Evolutionary conservation across 1,284 basidiomycete genomes (phyloP).

Genomic region (Boletus semigastroideus): DNA sequence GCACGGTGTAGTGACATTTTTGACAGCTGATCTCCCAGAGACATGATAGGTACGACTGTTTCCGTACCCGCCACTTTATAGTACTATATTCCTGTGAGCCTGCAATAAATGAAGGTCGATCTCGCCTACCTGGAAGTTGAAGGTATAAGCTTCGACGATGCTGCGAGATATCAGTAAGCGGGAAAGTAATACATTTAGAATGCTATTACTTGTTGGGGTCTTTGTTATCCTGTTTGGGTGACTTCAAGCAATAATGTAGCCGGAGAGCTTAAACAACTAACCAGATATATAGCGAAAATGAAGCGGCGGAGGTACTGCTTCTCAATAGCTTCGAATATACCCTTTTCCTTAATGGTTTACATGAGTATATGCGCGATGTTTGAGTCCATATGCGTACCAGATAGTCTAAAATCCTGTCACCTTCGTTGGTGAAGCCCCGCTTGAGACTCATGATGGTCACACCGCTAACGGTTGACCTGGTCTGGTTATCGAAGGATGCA

Average conservation of each 20-base stretch:
- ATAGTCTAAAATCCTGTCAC: constrained; percentile 75
- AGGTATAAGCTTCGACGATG: constrained; percentile 80
- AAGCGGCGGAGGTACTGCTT: constrained; percentile 76
- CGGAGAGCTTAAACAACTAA: constrained; percentile 33
- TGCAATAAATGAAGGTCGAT: not conserved
- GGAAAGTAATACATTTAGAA: constrained; percentile 20
- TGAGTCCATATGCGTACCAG: constrained; percentile 49
- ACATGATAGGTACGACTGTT: constrained; percentile 61
- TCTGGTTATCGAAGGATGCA: constrained; percentile 25
- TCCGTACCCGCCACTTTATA: constrained; percentile 57
- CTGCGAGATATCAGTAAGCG: constrained; percentile 39
- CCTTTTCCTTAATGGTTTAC: constrained; percentile 56
- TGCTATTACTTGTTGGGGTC: constrained; percentile 71
- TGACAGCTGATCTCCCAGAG: constrained; percentile 56
- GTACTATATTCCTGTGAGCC: constrained; percentile 46
- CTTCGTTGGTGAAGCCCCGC: constrained; percentile 75
- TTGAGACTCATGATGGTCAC: constrained; percentile 59
- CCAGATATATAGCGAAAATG: constrained; percentile 80
- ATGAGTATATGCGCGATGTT: constrained; percentile 7
- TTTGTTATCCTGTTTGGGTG: constrained; percentile 57
- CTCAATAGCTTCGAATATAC: constrained; percentile 77
- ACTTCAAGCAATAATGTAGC: constrained; percentile 1
- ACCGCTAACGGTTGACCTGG: constrained; percentile 22
- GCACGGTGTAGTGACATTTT: constrained; percentile 46
- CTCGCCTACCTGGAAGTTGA: constrained; percentile 65